phyloP scores from a whole-genome alignment of 228 moss, liverwort and hornwort species.

The Sphagnum magellanicum region DNA sequence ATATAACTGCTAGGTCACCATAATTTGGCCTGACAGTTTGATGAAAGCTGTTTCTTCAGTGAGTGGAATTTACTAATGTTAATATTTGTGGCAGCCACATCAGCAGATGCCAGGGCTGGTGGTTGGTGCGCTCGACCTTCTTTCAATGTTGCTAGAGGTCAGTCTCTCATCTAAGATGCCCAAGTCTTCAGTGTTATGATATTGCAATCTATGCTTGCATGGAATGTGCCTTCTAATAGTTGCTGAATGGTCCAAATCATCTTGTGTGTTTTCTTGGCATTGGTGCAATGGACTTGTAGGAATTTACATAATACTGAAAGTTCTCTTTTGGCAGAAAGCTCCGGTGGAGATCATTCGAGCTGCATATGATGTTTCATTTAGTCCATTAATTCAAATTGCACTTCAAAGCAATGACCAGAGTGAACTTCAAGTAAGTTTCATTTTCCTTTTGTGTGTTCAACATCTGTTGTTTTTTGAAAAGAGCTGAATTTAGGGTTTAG shows the following conservation, averaged over 20 bases:
- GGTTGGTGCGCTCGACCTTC: conserved; percentile 75
- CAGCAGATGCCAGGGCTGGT: conserved; percentile 56
- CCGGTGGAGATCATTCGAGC: conserved; percentile 57
- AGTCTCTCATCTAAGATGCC: not conserved
- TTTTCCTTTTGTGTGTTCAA: not conserved
- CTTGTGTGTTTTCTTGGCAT: no score
- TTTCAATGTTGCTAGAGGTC: conserved; percentile 83
- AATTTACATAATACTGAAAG: not conserved
- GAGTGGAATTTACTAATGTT: not conserved
- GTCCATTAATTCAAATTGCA: conserved; percentile 59
- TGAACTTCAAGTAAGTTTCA: conserved; percentile 65
- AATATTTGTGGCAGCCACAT: conserved; percentile 40
- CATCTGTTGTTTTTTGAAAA: no score
- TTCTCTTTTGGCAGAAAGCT: conserved; percentile 55
- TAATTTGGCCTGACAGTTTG: no score
- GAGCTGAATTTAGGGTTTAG: no score
- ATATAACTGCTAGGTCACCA: no score
- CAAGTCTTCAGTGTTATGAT: not conserved
- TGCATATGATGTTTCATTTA: conserved; percentile 68
- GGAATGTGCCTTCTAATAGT: not conserved
- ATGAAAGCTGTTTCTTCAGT: no score
- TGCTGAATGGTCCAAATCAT: not conserved
- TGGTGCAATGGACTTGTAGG: no score
- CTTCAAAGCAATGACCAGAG: conserved; percentile 73
- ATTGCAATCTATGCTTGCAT: not conserved